These are phyloP conservation scores for Aspergillus cavernicola DNA, from an alignment of 495 filamentous ascomycete genomes.

Conservation along the genomic window DNA sequence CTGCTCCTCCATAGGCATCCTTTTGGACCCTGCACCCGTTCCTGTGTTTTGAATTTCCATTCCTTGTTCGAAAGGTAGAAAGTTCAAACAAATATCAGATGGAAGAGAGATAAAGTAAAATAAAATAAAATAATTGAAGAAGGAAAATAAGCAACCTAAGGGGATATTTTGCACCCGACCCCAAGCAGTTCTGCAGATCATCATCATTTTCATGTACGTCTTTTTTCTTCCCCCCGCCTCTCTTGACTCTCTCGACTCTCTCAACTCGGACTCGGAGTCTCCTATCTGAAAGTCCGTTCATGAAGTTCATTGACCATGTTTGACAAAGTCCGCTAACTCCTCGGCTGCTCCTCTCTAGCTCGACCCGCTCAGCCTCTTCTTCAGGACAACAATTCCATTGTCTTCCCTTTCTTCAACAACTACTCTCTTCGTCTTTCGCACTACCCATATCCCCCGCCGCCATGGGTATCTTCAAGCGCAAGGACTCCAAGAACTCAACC, in stretches of 20 bases:
- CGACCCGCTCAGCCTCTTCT: background rate
- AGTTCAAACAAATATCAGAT: background rate
- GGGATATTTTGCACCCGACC: background rate
- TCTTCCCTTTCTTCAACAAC: background rate
- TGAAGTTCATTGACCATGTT: background rate
- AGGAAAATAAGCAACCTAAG: conserved; percentile 5
- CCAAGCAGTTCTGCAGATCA: conserved; percentile 10
- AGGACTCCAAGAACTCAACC: conserved; percentile 50
- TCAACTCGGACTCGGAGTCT: background rate
- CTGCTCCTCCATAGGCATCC: conserved; percentile 2
- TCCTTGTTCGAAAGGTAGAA: background rate
- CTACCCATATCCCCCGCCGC: conserved; percentile 8
- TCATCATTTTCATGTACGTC: conserved; percentile 11
- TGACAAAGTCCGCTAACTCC: background rate
- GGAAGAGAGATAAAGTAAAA: conserved; percentile 1
- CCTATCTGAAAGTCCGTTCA: background rate
- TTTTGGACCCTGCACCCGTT: background rate
- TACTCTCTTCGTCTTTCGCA: background rate
- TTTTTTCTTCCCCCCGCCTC: background rate
- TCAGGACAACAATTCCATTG: conserved; percentile 6
- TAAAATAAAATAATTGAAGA: background rate
- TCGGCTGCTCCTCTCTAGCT: conserved; percentile 1
- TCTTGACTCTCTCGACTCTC: too few relatives aligned
- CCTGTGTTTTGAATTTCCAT: background rate
- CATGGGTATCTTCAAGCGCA: conserved; percentile 66